These are phyloP conservation scores for Apiotrichum veenhuisii DNA, from an alignment of 1,284 basidiomycete genomes.

Conservation along the genomic window DNA sequence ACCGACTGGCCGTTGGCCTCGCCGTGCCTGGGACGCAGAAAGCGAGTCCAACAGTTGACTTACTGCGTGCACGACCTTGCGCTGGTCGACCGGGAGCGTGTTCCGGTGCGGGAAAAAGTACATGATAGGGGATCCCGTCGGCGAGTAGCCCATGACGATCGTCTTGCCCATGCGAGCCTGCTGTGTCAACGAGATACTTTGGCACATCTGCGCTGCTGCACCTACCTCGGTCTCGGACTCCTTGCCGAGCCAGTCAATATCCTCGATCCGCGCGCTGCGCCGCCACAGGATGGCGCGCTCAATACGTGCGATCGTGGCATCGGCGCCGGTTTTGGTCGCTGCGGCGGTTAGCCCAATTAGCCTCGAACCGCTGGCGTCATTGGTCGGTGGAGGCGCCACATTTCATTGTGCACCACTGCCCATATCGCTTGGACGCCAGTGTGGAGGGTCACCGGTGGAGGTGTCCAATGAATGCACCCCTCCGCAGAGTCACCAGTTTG, in stretches of 20 bases:
- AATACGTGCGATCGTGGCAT: slow-evolving; percentile 29
- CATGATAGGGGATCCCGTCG: slow-evolving; percentile 30
- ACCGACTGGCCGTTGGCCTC: too few relatives aligned
- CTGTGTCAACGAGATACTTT: neutral
- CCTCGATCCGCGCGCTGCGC: slow-evolving; percentile 33
- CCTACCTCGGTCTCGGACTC: slow-evolving; percentile 35
- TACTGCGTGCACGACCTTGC: slow-evolving; percentile 31
- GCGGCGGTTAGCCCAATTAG: neutral
- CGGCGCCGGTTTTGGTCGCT: slow-evolving; percentile 31
- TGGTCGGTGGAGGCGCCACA: too few relatives aligned
- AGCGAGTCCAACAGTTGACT: neutral
- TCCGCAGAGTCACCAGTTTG: too few relatives aligned
- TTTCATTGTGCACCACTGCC: too few relatives aligned
- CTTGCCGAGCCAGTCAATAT: slow-evolving; percentile 32
- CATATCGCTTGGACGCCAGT: too few relatives aligned
- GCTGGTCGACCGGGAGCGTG: slow-evolving; percentile 23
- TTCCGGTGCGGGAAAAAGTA: slow-evolving; percentile 41
- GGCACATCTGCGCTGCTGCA: neutral
- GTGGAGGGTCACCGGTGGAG: too few relatives aligned
- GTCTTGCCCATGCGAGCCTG: slow-evolving; percentile 35
- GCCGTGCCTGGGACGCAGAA: too few relatives aligned
- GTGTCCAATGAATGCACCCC: too few relatives aligned
- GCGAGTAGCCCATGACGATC: slow-evolving; percentile 33
- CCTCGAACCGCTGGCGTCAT: neutral
- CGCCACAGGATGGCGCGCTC: slow-evolving; percentile 40